Base-by-base conservation (phyloP, 2,329 filamentous ascomycete genomes). In the Fusarium globosum region DNA sequence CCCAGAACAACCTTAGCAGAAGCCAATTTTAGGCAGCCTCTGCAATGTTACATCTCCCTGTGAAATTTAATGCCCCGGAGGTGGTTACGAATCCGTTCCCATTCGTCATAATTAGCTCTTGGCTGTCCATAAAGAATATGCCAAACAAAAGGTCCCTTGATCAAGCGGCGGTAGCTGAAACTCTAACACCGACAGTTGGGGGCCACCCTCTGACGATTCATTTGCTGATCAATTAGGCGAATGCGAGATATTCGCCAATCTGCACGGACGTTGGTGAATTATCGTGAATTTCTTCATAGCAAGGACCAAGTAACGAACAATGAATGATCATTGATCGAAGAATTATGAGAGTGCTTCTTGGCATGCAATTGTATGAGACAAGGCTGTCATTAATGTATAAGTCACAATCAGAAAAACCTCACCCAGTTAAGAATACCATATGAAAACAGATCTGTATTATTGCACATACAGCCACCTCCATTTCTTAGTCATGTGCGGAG, bases 21-120 rank as follows among this genome's bases (percentile, higher is more conserved):
- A 58, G 28, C 71, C 61, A 73, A 71, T 56, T 68, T 59, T 74
- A 73, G 71, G 71, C 71, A 73, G 36, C 71, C 56, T 71, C 39
- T 63, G 57, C 59, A 48, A 62, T 67, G 62, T 62, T 33, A 46
- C 56, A 71, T 62, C 46, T 51, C 45, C 33, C 61, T 48, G 51
- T 52, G 33, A 26, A 64, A 64, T 42, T 41, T 51, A 39, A 70
- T 38, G 55, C 20, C 36, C 36, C 14, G 28, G 21, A 57, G 39
- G 30, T 55, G 43, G 38, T 20, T 46, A 65, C 28, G 16, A 14
- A 7, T n/a, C 46, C 46, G n/a, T 21, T 23, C 26, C 41, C 36
- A 13, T 61, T 53, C 42, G 68, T 62, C 68, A 68, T 67, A 58
- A 43, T 71, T 56, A 28, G 30, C 35, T 69, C 26, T 55, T 72